Percentiles rank a stretch among this genome's conserved stretches.
Evolutionary conservation across 495 filamentous ascomycete genomes (phyloP).

Genomic region (Hypoxylon crocopeplum): DNA sequence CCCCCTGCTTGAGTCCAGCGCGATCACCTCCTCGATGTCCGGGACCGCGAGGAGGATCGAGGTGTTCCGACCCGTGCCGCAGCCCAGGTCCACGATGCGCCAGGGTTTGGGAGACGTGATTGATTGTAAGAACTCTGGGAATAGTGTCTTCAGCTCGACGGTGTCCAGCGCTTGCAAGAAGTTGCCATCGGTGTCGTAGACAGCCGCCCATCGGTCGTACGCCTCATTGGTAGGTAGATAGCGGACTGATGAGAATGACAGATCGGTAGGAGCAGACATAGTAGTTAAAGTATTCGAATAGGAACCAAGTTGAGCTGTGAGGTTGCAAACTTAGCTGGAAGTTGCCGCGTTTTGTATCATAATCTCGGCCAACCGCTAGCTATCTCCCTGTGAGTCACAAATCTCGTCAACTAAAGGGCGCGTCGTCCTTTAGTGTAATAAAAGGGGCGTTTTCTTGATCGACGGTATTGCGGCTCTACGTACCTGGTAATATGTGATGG

Average conservation of each 20-base stretch:
- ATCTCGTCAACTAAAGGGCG: conserved; percentile 1
- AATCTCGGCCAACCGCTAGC: neutral
- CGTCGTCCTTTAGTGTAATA: too few species aligned
- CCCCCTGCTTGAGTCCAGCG: conserved; percentile 47
- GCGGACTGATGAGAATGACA: conserved; percentile 18
- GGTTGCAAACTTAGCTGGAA: neutral
- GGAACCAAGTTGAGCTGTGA: neutral
- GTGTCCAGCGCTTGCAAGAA: conserved; percentile 75
- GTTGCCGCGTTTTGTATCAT: neutral
- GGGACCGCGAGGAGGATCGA: conserved; percentile 56
- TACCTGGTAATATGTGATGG: too few species aligned
- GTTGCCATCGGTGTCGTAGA: conserved; percentile 76
- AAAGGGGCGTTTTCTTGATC: too few species aligned
- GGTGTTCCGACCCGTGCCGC: conserved; percentile 75
- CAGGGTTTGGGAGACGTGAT: conserved; percentile 43
- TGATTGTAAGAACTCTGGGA: conserved; percentile 59
- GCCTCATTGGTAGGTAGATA: conserved; percentile 42
- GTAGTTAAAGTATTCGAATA: neutral
- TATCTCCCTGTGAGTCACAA: conserved; percentile 12
- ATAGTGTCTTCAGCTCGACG: conserved; percentile 58
- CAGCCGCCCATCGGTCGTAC: conserved; percentile 44
- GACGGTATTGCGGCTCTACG: too few species aligned
- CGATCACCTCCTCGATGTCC: conserved; percentile 36
- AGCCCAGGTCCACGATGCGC: conserved; percentile 66
- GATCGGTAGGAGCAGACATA: conserved; percentile 17